Conservation (phyloP, 768 basidiomycete species). For the Agaricus subrufescens region DNA sequence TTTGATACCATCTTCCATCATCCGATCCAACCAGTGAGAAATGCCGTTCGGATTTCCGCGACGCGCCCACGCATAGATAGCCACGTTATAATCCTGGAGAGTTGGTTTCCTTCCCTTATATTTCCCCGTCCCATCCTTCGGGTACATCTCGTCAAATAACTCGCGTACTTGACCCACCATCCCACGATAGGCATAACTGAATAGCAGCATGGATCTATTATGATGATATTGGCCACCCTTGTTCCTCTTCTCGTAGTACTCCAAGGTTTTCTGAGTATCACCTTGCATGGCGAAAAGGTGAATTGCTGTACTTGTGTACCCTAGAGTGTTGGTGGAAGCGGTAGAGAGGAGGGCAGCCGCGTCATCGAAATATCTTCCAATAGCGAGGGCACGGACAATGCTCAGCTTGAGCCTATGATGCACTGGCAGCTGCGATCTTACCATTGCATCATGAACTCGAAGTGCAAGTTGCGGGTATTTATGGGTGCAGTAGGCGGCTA, state of each 20-base stretch:
- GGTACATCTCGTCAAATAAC: slow-evolving; percentile 56
- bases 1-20: slow-evolving; percentile 41
- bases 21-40: slow-evolving; percentile 45
- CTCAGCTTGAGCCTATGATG: slow-evolving; percentile 14
- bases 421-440: slow-evolving; percentile 13
- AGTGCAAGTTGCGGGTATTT: slow-evolving; percentile 4
- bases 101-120: not conserved
- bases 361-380: slow-evolving; percentile 1
- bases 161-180: slow-evolving; percentile 32
- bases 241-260: slow-evolving; percentile 29
- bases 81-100: slow-evolving; percentile 9
- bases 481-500: slow-evolving; percentile 7
- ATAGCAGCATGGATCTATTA: slow-evolving; percentile 41
- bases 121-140: slow-evolving; percentile 23
- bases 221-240: not conserved
- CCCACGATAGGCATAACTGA: slow-evolving; percentile 48
- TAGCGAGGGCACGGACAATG: slow-evolving; percentile 8
- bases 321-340: not conserved
- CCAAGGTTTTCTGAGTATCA: slow-evolving; percentile 36
- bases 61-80: slow-evolving; percentile 29
- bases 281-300: slow-evolving; percentile 41
- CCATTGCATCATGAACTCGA: slow-evolving; percentile 11
- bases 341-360: slow-evolving; percentile 11
- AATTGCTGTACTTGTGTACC: slow-evolving; percentile 6
- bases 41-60: slow-evolving; percentile 43